Evolutionary conservation across 1,139 yeast species (phyloP).

Genomic region (Starmera stellimalicola): DNA sequence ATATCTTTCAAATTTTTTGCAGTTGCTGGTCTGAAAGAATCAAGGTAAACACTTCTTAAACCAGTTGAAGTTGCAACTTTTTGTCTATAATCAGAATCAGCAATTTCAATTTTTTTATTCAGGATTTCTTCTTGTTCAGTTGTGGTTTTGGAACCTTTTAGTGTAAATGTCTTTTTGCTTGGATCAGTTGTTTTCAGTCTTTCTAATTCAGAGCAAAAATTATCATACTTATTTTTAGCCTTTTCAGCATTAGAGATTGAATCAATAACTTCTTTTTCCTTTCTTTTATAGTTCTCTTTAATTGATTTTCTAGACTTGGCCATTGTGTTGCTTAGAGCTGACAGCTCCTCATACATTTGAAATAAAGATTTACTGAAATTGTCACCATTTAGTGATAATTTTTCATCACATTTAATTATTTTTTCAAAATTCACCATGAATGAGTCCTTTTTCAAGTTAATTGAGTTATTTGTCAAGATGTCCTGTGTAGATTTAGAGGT

Average conservation of each 20-base stretch:
- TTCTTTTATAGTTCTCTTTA: conserved; percentile 74
- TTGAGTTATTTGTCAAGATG: conserved; percentile 34
- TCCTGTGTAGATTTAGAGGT: conserved; percentile 47
- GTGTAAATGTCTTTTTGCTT: conserved; percentile 65
- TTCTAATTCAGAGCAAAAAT: conserved; percentile 81
- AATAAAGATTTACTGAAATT: conserved; percentile 74
- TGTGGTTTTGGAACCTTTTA: conserved; percentile 66
- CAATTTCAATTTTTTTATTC: conserved; percentile 66
- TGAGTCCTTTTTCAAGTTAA: conserved; percentile 57
- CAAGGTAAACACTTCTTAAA: conserved; percentile 62
- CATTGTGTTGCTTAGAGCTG: conserved; percentile 62
- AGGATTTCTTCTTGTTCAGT: conserved; percentile 92
- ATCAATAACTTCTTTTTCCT: conserved; percentile 78
- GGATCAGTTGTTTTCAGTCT: conserved; percentile 77
- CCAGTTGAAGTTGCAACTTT: conserved; percentile 68
- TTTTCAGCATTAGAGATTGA: conserved; percentile 79
- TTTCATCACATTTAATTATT: conserved; percentile 71
- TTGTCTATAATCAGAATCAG: conserved; percentile 78
- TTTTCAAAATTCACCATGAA: conserved; percentile 58
- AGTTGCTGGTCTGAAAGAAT: conserved; percentile 68
- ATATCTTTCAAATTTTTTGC: conserved; percentile 67
- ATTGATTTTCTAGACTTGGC: conserved; percentile 61
- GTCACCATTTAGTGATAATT: conserved; percentile 58
- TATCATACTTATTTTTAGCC: conserved; percentile 74
- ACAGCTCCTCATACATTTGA: conserved; percentile 78